These are phyloP conservation scores for Wallacemonas sp. DNA, from an alignment of 208 protist species.

Conservation along the genomic window DNA sequence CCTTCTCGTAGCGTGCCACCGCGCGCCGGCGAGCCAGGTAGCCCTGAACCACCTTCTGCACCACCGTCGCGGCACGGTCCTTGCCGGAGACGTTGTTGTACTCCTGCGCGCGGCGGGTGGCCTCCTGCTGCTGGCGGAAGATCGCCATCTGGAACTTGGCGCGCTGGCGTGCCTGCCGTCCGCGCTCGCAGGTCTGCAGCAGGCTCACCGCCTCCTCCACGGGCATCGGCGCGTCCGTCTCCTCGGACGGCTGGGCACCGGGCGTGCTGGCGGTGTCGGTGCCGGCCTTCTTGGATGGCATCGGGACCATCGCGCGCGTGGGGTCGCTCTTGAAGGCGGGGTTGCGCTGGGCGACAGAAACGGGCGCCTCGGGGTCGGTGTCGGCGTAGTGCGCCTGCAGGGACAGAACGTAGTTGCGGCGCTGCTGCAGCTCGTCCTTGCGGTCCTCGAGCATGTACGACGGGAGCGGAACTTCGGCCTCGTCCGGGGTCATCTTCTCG, in stretches of 20 bases:
- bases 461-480: constrained; percentile 87
- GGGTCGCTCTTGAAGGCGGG: constrained; percentile 30
- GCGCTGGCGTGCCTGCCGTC: constrained; percentile 93
- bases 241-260: constrained; percentile 10
- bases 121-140: constrained; percentile 84
- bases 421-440: constrained; percentile 58
- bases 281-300: constrained; percentile 20
- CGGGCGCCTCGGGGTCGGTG: constrained; percentile 68
- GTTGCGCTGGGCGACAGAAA: constrained; percentile 42
- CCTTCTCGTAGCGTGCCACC: constrained; percentile 61
- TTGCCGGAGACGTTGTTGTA: constrained; percentile 71
- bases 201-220: constrained; percentile 86
- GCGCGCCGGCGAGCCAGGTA: constrained; percentile 86
- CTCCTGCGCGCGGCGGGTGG: constrained; percentile 42
- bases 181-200: constrained; percentile 94
- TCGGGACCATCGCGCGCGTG: constrained; percentile 34
- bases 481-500: constrained; percentile 87
- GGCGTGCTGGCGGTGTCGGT: neutral
- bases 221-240: constrained; percentile 49
- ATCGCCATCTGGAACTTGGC: constrained; percentile 91
- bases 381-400: constrained; percentile 75
- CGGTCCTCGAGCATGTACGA: constrained; percentile 91
- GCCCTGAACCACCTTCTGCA: constrained; percentile 89
- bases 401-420: constrained; percentile 73
- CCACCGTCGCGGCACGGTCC: constrained; percentile 82